Evolutionary conservation across 1,139 yeast genomes (phyloP).

Genomic region (Yamadazyma atlantica): DNA sequence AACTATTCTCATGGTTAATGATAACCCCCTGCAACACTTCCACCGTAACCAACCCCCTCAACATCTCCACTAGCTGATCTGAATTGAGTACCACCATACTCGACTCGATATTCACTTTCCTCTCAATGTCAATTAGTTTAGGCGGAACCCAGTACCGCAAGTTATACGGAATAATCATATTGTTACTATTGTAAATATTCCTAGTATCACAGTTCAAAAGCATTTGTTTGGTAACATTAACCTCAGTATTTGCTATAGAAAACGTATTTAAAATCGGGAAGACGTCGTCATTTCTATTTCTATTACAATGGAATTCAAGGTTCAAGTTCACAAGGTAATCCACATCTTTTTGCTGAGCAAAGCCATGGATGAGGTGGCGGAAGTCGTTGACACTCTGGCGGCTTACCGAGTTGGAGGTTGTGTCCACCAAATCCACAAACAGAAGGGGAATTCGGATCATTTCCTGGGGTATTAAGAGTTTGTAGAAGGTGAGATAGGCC

Average conservation of each 20-base stretch:
- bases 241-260: background rate
- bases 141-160: slow-evolving; percentile 42
- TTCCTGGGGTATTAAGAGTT: slow-evolving; percentile 22
- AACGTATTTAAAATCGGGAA: slow-evolving; percentile 10
- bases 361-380: slow-evolving; percentile 1
- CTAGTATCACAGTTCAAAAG: slow-evolving; percentile 33
- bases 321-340: slow-evolving; percentile 15
- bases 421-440: slow-evolving; percentile 7
- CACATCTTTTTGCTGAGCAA: slow-evolving; percentile 13
- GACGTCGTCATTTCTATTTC: slow-evolving; percentile 17
- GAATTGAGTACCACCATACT: slow-evolving; percentile 5
- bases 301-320: slow-evolving; percentile 17
- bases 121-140: slow-evolving; percentile 23
- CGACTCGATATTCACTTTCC: slow-evolving; percentile 14
- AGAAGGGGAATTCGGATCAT: slow-evolving; percentile 15
- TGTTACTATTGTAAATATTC: slow-evolving; percentile 27
- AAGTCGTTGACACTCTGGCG: background rate
- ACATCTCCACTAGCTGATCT: slow-evolving; percentile 2
- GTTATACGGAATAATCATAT: slow-evolving; percentile 35
- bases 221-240: slow-evolving; percentile 12
- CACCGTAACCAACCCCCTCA: background rate
- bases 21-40: slow-evolving; percentile 4
- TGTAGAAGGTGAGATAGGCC: slow-evolving; percentile 27
- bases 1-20: slow-evolving; percentile 14
- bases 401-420: no score